These are phyloP conservation scores for Trypanosoma melophagium DNA, from an alignment of 208 protist species.

Conservation along the genomic window DNA sequence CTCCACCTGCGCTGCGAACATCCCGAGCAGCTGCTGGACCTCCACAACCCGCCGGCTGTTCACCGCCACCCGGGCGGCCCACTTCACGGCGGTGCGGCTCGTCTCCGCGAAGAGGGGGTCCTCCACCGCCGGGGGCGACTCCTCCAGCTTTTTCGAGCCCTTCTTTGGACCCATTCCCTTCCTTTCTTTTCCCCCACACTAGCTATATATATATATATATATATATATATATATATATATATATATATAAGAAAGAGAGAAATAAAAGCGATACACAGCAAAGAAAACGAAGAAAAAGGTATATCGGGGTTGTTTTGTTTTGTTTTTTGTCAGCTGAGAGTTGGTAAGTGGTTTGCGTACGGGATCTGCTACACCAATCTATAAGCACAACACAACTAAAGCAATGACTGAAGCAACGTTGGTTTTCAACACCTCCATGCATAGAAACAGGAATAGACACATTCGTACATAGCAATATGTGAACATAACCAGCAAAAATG, in stretches of 20 bases:
- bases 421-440: background rate
- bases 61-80: slow-evolving; percentile 6
- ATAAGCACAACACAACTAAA: slow-evolving; percentile 20
- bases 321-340: too few species aligned
- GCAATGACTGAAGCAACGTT: background rate
- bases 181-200: background rate
- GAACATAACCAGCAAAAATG: too few species aligned
- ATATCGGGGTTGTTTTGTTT: too few species aligned
- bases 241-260: too few species aligned
- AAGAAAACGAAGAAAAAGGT: too few species aligned
- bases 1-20: slow-evolving; percentile 18
- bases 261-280: too few species aligned
- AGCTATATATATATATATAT: too few species aligned
- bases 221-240: too few species aligned
- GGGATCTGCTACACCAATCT: too few species aligned
- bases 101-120: slow-evolving; percentile 4
- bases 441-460: slow-evolving; percentile 10
- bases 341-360: too few species aligned
- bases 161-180: slow-evolving; percentile 12
- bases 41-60: slow-evolving; percentile 5
- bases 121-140: background rate
- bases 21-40: slow-evolving; percentile 13
- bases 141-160: slow-evolving; percentile 12
- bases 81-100: background rate
- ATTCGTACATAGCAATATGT: slow-evolving; percentile 15